Evolutionary conservation across 768 basidiomycete species (phyloP).

Genomic region (Strobilomyces confusus): DNA sequence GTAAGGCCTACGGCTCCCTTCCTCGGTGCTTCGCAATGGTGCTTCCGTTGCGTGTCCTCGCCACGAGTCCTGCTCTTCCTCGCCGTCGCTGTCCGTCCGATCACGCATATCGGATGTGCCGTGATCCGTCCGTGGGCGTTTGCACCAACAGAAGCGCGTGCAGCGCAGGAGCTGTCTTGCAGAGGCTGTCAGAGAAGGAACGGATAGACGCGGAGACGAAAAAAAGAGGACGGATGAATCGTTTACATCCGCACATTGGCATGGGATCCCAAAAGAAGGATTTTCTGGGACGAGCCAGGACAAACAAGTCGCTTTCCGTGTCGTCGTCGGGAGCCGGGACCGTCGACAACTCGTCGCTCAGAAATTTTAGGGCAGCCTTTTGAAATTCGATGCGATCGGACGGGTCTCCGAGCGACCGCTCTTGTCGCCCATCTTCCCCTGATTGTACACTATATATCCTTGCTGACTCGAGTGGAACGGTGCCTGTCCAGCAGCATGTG

Average conservation of each 20-base stretch:
- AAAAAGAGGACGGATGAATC: constrained; percentile 23
- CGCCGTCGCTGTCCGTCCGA: constrained; percentile 39
- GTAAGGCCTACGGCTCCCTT: constrained; percentile 9
- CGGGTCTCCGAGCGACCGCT: not conserved
- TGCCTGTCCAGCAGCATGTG: not conserved
- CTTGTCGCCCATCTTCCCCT: constrained; percentile 4
- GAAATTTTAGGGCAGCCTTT: constrained; percentile 22
- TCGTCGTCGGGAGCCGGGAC: constrained; percentile 26
- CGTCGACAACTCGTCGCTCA: constrained; percentile 21
- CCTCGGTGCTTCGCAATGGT: constrained; percentile 14
- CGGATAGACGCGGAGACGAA: constrained; percentile 29
- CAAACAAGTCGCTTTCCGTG: constrained; percentile 19
- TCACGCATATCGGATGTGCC: constrained; percentile 14
- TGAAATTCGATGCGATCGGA: constrained; percentile 23
- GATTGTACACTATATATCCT: not conserved
- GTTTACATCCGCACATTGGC: constrained; percentile 32
- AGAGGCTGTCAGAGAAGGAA: constrained; percentile 7
- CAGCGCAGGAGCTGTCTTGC: constrained; percentile 1
- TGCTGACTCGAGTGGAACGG: constrained; percentile 1
- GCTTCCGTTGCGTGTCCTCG: constrained; percentile 16
- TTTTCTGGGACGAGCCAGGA: constrained; percentile 19
- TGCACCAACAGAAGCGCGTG: constrained; percentile 15
- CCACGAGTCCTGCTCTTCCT: constrained; percentile 41
- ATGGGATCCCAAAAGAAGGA: constrained; percentile 17
- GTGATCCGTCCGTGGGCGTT: constrained; percentile 19